A percentile compares a stretch with the other conserved stretches of the same genome.
Evolutionary conservation across 768 basidiomycete species (phyloP).

Genomic region (Trametes coccinea): DNA sequence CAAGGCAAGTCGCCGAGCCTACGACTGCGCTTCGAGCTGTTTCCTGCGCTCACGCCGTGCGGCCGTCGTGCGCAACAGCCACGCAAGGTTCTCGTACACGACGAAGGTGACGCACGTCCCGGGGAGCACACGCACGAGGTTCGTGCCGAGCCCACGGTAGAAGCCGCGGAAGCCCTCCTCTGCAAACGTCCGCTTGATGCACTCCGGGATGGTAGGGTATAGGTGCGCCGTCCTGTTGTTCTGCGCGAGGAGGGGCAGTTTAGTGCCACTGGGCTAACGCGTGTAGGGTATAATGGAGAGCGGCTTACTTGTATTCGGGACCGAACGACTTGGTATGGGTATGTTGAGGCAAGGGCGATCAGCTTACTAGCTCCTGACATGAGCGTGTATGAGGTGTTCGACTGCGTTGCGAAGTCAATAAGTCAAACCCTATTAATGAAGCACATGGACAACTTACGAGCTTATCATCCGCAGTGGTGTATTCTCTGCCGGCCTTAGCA

Average conservation of each 20-base stretch:
- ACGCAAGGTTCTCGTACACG: conserved; percentile 92
- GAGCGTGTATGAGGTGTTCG: conserved; percentile 85
- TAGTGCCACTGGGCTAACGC: neutral
- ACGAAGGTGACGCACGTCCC: conserved; percentile 99
- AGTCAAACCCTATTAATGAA: neutral
- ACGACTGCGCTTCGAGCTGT: conserved; percentile 2
- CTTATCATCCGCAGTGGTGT: conserved; percentile 78
- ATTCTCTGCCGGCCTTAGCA: conserved; percentile 59
- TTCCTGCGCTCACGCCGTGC: conserved; percentile 43
- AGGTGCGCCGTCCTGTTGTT: conserved; percentile 63
- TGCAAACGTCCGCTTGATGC: conserved; percentile 77
- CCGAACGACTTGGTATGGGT: conserved; percentile 96
- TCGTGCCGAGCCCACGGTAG: conserved; percentile 93
- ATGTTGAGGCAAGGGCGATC: conserved; percentile 78
- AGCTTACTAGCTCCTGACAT: conserved; percentile 94
- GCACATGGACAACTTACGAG: conserved; percentile 56
- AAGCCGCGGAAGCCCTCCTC: conserved; percentile 84
- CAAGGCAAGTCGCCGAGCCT: too few relatives aligned
- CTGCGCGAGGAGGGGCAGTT: conserved; percentile 36
- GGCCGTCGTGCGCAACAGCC: conserved; percentile 71
- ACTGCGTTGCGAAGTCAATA: conserved; percentile 47
- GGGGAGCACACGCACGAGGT: conserved; percentile 90
- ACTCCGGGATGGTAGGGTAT: conserved; percentile 84
- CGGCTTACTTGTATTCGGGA: conserved; percentile 83
- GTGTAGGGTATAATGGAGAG: neutral